Conservation (phyloP, 345 rosid genomes). For the Boechera divaricarpa region DNA sequence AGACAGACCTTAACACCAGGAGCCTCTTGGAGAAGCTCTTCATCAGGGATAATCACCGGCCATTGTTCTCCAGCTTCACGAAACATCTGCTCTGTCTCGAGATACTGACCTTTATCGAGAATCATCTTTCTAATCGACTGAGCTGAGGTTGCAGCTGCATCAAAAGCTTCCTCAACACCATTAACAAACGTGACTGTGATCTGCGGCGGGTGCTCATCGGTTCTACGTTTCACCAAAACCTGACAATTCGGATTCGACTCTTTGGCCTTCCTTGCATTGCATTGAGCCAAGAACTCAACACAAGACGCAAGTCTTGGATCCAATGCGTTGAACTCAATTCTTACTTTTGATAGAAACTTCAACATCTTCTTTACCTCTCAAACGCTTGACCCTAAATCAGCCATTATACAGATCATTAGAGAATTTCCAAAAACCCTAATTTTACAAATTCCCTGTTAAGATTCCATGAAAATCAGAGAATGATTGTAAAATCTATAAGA, state of each 20-base stretch:
- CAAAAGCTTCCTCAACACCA: constrained; percentile 80
- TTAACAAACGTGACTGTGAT: constrained; percentile 84
- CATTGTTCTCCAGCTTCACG: constrained; percentile 91
- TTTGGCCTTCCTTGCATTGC: constrained; percentile 87
- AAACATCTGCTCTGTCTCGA: constrained; percentile 93
- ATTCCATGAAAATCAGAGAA: not conserved
- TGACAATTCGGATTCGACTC: constrained; percentile 90
- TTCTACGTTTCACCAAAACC: constrained; percentile 81
- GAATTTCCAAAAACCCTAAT: not conserved
- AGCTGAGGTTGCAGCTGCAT: constrained; percentile 77
- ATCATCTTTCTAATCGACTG: constrained; percentile 80
- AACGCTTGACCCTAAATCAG: not conserved
- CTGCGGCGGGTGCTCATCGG: constrained; percentile 83
- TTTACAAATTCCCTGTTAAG: not conserved
- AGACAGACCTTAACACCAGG: constrained; percentile 79
- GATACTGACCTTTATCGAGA: constrained; percentile 75
- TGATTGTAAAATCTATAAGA: not conserved
- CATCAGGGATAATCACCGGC: constrained; percentile 85
- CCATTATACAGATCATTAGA: constrained; percentile 10
- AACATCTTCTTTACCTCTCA: constrained; percentile 57
- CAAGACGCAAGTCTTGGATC: constrained; percentile 81
- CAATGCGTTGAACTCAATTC: constrained; percentile 79
- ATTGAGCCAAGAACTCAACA: constrained; percentile 91
- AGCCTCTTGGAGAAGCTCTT: constrained; percentile 64
- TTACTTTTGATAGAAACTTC: constrained; percentile 86